A percentile compares a stretch with the other conserved stretches of the same genome.
phyloP scores from a whole-genome alignment of 139 green algal genomes.

The Tetraselmis chui region DNA sequence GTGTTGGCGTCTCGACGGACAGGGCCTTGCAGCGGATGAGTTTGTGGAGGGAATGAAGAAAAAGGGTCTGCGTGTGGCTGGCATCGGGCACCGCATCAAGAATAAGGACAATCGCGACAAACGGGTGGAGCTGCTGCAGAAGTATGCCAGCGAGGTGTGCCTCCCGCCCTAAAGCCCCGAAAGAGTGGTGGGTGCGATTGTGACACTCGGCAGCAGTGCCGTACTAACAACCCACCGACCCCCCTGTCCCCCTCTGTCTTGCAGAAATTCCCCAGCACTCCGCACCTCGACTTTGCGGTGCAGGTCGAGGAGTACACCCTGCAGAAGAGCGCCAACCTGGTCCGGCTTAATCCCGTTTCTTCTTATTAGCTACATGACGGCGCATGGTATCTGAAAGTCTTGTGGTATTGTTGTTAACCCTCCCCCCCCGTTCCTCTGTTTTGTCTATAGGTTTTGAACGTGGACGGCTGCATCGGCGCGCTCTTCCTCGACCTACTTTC shows the following conservation, averaged over 20 bases:
- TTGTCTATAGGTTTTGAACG: conserved; percentile 55
- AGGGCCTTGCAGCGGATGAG: conserved; percentile 38
- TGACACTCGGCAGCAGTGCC: too few species aligned
- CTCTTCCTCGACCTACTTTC: conserved; percentile 90
- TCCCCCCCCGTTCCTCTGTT: too few species aligned
- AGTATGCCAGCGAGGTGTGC: conserved; percentile 57
- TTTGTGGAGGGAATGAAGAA: conserved; percentile 90
- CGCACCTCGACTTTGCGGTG: conserved; percentile 86
- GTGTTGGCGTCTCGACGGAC: too few species aligned
- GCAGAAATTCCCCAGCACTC: conserved; percentile 78
- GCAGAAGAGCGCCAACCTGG: conserved; percentile 83
- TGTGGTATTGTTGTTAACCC: too few species aligned
- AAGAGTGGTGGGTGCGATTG: too few species aligned
- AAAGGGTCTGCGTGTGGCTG: conserved; percentile 65
- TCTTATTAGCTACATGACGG: too few species aligned
- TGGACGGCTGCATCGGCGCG: conserved; percentile 88
- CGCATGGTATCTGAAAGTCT: too few species aligned
- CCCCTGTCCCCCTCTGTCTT: too few species aligned
- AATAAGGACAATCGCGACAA: conserved; percentile 91
- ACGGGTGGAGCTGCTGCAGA: conserved; percentile 85
- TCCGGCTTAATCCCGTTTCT: too few species aligned
- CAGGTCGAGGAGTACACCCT: conserved; percentile 87
- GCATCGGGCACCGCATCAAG: conserved; percentile 95
- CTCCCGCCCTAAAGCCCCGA: too few species aligned
- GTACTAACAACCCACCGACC: too few species aligned